Evolutionary conservation across 805 yeast genomes (phyloP), one percentile per base, ranked within the genome.

Genomic region (Blastobotrys terrestris): DNA sequence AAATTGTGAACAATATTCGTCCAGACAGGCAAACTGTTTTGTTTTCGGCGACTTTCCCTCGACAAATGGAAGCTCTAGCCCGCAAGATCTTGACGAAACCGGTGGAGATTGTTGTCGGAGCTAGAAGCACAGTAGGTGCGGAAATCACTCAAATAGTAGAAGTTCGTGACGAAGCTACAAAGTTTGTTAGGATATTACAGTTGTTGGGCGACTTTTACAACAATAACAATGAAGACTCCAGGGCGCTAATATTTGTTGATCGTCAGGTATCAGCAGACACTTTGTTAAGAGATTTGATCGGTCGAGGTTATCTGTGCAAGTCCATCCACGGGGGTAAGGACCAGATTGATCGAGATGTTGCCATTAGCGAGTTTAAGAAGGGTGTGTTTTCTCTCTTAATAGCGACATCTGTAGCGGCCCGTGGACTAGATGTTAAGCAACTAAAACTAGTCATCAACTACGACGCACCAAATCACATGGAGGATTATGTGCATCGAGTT

Each of bases 401-500:
- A 22, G 96, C 97, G 5, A 94, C 99, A 0, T 94, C 96, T 1
- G 86, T 94, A 21, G 89, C 97, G 2, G 96, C 99, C 0, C 76
- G 99, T 56, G 99, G 99, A 0, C 72, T 94, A 20, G 97, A 94
- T 68, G 97, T 94, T n/a, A 86, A 89, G 50, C 85, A 83, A 19
- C 77, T 92, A 21, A 82, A 82, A 53, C 67, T 91, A 44, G 98
- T 94, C 1, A 73, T 94, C 4, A 87, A 94, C 70, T 87, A 77
- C 61, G 90, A 86, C 58, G 77, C 88, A 0, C 95, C 96, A 0
- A 87, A 77, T 57, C 95, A 91, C 55, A 77, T 90, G 76, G 98
- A 95, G 57, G 98, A 94, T 66, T 94, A 94, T 63, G 92, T 94
- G 11, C 99, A 94, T 69, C 77, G 98, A 6, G 96, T 91, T 0